Percentiles rank a stretch among this genome's conserved stretches.
Evolutionary conservation across 1,139 yeast genomes (phyloP).

Genomic region (Pichia sp.): DNA sequence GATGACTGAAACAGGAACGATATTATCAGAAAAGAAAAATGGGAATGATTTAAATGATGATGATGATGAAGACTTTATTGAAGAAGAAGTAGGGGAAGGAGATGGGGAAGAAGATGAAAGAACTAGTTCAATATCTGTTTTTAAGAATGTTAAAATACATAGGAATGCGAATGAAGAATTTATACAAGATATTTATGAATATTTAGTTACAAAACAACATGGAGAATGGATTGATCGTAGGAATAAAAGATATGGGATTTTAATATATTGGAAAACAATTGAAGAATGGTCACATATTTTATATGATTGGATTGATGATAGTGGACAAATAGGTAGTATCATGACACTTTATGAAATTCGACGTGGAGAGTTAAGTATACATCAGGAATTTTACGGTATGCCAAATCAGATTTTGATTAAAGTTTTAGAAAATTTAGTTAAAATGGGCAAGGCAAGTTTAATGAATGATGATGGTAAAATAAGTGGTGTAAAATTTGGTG

Average conservation of each 20-base stretch:
- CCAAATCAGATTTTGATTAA: conserved; percentile 47
- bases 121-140: conserved; percentile 37
- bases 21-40: too few species aligned
- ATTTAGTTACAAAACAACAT: conserved; percentile 48
- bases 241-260: conserved; percentile 41
- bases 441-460: conserved; percentile 62
- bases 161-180: conserved; percentile 31
- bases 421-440: conserved; percentile 54
- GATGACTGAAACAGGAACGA: conserved; percentile 26
- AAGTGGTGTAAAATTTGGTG: conserved; percentile 55
- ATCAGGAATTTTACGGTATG: conserved; percentile 56
- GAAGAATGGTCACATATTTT: conserved; percentile 72
- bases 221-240: conserved; percentile 48
- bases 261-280: conserved; percentile 63
- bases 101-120: conserved; percentile 46
- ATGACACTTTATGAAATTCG: conserved; percentile 77
- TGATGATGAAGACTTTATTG: conserved; percentile 14
- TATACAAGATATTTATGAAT: conserved; percentile 47
- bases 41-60: too few species aligned
- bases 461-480: conserved; percentile 49
- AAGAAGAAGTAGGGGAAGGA: conserved; percentile 12
- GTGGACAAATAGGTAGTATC: conserved; percentile 75
- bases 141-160: conserved; percentile 3
- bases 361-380: conserved; percentile 55
- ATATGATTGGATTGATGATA: conserved; percentile 55